phyloP scores from a whole-genome alignment of 2,329 filamentous ascomycete genomes.

The Microdochium paspali region DNA sequence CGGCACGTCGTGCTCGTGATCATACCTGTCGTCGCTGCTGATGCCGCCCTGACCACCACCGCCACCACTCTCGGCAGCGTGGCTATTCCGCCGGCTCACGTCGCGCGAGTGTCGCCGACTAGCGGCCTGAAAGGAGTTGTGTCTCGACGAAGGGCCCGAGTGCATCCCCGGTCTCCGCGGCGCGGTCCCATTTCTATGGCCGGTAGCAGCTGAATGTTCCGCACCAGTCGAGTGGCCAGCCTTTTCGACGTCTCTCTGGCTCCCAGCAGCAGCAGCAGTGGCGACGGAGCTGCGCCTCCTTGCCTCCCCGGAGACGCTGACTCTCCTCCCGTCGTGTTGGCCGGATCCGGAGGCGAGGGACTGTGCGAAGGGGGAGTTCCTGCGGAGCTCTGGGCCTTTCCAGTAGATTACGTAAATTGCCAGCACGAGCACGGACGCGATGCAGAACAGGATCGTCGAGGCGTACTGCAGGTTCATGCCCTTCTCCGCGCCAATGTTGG shows the following conservation, averaged over 20 bases:
- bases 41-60: too few species aligned
- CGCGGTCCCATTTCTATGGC: too few species aligned
- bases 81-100: background rate
- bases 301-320: background rate
- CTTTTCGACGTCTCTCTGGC: background rate
- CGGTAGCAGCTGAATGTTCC: too few species aligned
- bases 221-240: too few species aligned
- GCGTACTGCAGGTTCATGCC: slow-evolving; percentile 44
- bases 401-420: slow-evolving; percentile 49
- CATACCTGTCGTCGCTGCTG: background rate
- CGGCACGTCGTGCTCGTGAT: background rate
- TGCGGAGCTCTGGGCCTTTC: slow-evolving; percentile 43
- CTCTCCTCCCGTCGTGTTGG: slow-evolving; percentile 6
- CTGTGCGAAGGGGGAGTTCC: slow-evolving; percentile 47
- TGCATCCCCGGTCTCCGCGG: background rate
- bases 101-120: background rate
- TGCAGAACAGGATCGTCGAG: slow-evolving; percentile 41
- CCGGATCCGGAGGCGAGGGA: slow-evolving; percentile 35
- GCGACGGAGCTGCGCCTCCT: background rate
- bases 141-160: background rate
- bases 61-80: background rate
- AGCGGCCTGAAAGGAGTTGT: background rate
- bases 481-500: slow-evolving; percentile 29
- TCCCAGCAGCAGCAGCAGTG: background rate
- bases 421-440: slow-evolving; percentile 39